Base-by-base conservation (phyloP, 306 rosid species). In the Lathyrus tuberosus region DNA sequence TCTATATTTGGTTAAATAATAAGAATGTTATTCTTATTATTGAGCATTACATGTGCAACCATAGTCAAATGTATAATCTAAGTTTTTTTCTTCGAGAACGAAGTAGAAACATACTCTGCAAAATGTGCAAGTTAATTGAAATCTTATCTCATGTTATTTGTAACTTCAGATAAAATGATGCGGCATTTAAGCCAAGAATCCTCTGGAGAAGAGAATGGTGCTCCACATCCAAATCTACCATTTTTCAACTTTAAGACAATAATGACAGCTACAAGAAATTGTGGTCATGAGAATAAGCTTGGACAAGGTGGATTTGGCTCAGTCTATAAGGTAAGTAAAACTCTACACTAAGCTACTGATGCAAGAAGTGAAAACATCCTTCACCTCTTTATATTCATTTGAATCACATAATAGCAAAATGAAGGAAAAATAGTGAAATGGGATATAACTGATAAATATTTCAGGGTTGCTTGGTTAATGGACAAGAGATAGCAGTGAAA, bases 241-340 rank as follows among this genome's bases (percentile, higher is more conserved):
- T 60, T 68, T 38, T 76, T 76, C 64, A 67, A 56, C 62, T 42
- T 76, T 24, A 76, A 67, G 67, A 49, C 15, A 5, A 74, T 74
- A 26, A 56, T 54, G 9, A 68, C 15, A 20, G 87, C 84, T 9
- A 86, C 91, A 5, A n/a, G 41, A 8, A 73, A 73, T 5, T 84
- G 82, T 59, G 60, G 67, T 52, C 6, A 17, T 0, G 67, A 62
- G 16, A 82, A 82, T 46, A 80, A 84, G 74, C 76, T 87, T 44
- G 89, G 91, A 17, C 80, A 87, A 66, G 91, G 89, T 13, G 89
- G 91, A 9, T 82, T 87, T 69, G 91, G 91, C 44, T 35, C 76
- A 10, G 87, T 86, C 46, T 87, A 82, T 41, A 84, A 83, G 91
- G 91, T 75, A 73, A 14, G 14, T 30, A 9, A 46, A 68, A 40